These are phyloP conservation scores for Eutypella sp. DNA, from an alignment of 2,329 filamentous ascomycete species.

Conservation along the genomic window DNA sequence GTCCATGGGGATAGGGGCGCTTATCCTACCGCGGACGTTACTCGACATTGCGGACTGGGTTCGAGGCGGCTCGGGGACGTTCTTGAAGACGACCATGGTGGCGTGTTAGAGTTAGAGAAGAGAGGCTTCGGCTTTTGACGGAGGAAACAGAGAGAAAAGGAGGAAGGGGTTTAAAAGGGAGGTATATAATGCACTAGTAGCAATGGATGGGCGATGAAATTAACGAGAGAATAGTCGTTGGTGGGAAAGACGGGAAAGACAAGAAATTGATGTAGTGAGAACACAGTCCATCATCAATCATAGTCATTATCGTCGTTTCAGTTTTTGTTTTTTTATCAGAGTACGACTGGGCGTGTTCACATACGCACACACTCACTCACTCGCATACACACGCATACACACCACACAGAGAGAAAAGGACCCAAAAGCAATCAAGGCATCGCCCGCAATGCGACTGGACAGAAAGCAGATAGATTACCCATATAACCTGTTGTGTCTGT, in stretches of 20 bases:
- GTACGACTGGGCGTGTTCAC: slow-evolving; percentile 3
- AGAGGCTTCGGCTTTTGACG: slow-evolving; percentile 5
- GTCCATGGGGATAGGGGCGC: slow-evolving; percentile 56
- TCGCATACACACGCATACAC: too few relatives aligned
- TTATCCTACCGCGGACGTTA: slow-evolving; percentile 54
- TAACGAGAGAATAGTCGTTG: too few relatives aligned
- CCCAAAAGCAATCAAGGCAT: slow-evolving; percentile 6
- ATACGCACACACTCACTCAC: too few relatives aligned
- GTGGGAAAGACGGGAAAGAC: too few relatives aligned
- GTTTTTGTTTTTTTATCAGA: too few relatives aligned
- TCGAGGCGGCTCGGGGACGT: slow-evolving; percentile 34
- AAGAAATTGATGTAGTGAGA: slow-evolving; percentile 4
- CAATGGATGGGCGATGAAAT: slow-evolving; percentile 16
- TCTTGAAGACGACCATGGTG: slow-evolving; percentile 42
- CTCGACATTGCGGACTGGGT: slow-evolving; percentile 32
- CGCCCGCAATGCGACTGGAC: slow-evolving; percentile 28
- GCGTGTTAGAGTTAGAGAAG: too few relatives aligned
- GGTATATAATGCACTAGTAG: slow-evolving; percentile 13
- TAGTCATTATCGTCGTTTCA: neutral
- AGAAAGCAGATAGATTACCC: slow-evolving; percentile 10
- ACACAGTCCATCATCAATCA: neutral
- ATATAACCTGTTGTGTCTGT: too few relatives aligned
- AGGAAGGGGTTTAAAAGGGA: slow-evolving; percentile 4
- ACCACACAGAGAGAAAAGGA: too few relatives aligned
- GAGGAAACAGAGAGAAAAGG: too few relatives aligned